Conservation (phyloP, 2,329 filamentous ascomycete species). For the Fusarium drepaniforme region DNA sequence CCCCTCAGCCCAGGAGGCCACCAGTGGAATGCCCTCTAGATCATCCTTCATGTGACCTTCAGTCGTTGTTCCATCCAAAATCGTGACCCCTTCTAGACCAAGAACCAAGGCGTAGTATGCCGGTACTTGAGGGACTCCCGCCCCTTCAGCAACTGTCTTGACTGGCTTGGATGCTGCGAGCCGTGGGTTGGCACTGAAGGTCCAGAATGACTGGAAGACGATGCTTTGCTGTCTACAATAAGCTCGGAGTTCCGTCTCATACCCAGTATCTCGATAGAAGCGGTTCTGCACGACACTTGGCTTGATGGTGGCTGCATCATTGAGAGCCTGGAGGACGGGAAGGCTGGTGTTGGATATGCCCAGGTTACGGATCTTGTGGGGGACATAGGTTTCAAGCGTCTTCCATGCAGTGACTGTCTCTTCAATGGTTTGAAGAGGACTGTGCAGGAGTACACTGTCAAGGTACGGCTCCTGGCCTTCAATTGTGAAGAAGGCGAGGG, state of each 20-base stretch:
- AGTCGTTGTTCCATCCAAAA: slow-evolving; percentile 61
- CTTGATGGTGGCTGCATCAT: slow-evolving; percentile 54
- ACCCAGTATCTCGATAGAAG: slow-evolving; percentile 71
- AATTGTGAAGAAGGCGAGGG: slow-evolving; percentile 72
- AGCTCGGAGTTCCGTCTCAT: slow-evolving; percentile 70
- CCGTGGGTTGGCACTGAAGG: slow-evolving; percentile 59
- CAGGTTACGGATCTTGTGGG: slow-evolving; percentile 71
- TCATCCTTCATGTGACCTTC: slow-evolving; percentile 63
- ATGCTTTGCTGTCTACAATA: slow-evolving; percentile 58
- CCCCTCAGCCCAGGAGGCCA: slow-evolving; percentile 57
- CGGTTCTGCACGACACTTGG: slow-evolving; percentile 80
- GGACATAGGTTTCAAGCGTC: slow-evolving; percentile 75
- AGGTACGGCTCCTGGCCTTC: slow-evolving; percentile 62
- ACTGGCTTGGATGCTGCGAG: slow-evolving; percentile 61
- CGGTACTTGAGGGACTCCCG: slow-evolving; percentile 52
- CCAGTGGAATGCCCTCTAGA: slow-evolving; percentile 55
- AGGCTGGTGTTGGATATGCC: slow-evolving; percentile 83
- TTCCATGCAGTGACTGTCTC: slow-evolving; percentile 75
- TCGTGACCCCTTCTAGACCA: slow-evolving; percentile 56
- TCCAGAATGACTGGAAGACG: slow-evolving; percentile 68
- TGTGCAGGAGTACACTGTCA: slow-evolving; percentile 81
- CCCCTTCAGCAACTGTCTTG: slow-evolving; percentile 57
- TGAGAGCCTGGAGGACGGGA: slow-evolving; percentile 65
- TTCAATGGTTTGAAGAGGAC: slow-evolving; percentile 59
- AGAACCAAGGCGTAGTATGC: slow-evolving; percentile 63